Evolutionary conservation across 1,284 basidiomycete species (phyloP), one percentile per base, ranked within the genome.

Genomic region (Puccinia polysora): DNA sequence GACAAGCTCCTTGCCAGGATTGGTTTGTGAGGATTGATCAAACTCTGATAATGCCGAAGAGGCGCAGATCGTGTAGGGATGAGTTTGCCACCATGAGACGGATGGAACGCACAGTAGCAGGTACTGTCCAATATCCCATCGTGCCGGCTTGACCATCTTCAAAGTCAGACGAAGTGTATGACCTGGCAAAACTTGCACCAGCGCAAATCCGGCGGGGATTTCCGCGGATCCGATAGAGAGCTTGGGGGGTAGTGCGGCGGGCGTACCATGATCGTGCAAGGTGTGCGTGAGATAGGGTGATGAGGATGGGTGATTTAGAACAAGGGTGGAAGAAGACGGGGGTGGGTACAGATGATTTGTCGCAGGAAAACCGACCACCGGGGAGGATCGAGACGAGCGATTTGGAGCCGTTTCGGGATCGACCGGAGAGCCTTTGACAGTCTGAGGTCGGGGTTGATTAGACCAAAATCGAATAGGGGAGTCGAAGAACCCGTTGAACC

Each of bases 61-160:
- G 34, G 86, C 86, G 20, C 86, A 86, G 73, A 87, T 86, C 0
- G 91, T 91, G 80, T 91, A 93, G 0, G 90, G 91, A 78, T 93
- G 90, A 2, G 86, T 85, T 60, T 87, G 85, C 78, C 87, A 83
- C 53, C 82, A 83, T 6, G 87, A 86, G 12, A 93, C 82, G 23
- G 83, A 83, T 0, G 90, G 90, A 5, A 91, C 82, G 73, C 83
- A 86, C 73, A 93, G 83, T 25, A 89, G 83, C 75, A 91, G 86
- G 79, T 89, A 87, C 78, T 90, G 89, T 4, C 91, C 91, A 0
- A 90, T 87, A 4, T 85, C 83, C 89, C 89, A 92, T 62, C 75
- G 74, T 20, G 34, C n/a, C 25, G 25, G 34, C 45, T 67, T 53
- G 12, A 64, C 47, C 52, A 91, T 70, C 0, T 82, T 80, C 47